These are phyloP conservation scores for Lepidium africanum DNA, from an alignment of 345 rosid genomes.

Conservation along the genomic window DNA sequence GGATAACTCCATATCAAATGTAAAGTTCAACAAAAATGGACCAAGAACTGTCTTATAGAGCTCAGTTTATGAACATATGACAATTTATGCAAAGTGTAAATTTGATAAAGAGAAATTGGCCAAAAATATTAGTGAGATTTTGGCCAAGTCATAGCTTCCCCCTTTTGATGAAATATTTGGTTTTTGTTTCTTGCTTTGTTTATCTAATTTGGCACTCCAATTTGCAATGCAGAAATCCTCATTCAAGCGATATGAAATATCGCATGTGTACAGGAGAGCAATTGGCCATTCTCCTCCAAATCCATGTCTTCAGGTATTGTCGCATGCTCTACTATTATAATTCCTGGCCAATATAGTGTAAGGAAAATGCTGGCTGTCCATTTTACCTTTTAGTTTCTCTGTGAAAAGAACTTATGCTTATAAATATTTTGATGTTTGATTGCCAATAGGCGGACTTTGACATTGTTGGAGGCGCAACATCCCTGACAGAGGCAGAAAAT, in stretches of 20 bases:
- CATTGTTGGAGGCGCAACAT: conserved; percentile 81
- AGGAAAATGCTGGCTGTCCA: neutral
- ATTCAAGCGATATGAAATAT: conserved; percentile 78
- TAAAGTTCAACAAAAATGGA: neutral
- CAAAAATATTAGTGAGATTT: neutral
- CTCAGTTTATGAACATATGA: neutral
- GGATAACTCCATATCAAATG: neutral
- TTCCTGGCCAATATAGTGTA: neutral
- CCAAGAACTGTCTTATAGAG: neutral
- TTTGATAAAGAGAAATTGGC: neutral
- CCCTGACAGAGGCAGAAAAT: conserved; percentile 87
- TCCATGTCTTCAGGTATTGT: conserved; percentile 71
- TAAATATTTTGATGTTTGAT: conserved; percentile 13
- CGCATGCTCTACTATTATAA: neutral
- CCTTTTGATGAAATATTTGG: neutral
- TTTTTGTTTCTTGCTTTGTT: neutral
- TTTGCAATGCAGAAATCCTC: conserved; percentile 62
- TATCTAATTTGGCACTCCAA: neutral
- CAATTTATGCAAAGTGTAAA: conserved; percentile 1
- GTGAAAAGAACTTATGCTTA: conserved; percentile 2
- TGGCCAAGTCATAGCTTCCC: conserved; percentile 1
- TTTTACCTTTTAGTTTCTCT: conserved; percentile 3
- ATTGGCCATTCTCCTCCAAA: conserved; percentile 96
- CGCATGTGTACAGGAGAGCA: conserved; percentile 79
- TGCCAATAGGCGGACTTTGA: conserved; percentile 84